A percentile compares a stretch with the other conserved stretches of the same genome.
phyloP scores from a whole-genome alignment of 495 filamentous ascomycete species.

The Penicillium fimorum region DNA sequence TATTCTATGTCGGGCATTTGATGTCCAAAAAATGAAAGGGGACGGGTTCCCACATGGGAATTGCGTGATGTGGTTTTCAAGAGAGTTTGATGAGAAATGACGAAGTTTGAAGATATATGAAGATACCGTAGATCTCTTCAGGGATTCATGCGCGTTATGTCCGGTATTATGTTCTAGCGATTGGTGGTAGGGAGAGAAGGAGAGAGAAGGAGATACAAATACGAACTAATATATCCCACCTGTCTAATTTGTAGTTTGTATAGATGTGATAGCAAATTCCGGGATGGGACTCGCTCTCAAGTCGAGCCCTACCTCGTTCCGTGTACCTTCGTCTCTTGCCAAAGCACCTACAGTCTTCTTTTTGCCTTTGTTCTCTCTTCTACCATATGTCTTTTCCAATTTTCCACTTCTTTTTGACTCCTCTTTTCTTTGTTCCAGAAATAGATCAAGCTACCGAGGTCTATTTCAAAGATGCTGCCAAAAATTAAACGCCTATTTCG shows the following conservation, averaged over 20 bases:
- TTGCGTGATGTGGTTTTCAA: neutral
- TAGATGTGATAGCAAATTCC: neutral
- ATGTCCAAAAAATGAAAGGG: constrained; percentile 11
- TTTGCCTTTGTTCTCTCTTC: neutral
- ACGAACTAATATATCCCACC: constrained; percentile 24
- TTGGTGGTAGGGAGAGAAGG: constrained; percentile 16
- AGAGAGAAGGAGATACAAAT: constrained; percentile 29
- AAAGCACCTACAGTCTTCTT: neutral
- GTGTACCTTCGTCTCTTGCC: neutral
- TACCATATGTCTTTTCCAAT: neutral
- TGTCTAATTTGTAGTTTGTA: neutral
- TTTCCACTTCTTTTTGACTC: neutral
- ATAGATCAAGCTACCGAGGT: constrained; percentile 4
- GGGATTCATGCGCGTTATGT: constrained; percentile 8
- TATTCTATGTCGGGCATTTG: constrained; percentile 19
- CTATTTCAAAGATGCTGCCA: neutral
- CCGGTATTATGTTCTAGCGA: constrained; percentile 7
- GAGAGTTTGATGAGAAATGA: constrained; percentile 13
- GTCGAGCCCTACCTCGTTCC: neutral
- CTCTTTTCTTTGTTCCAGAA: constrained; percentile 5
- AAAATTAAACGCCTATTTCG: neutral
- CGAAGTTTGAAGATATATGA: constrained; percentile 13
- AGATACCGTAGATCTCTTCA: neutral
- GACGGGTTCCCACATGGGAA: neutral
- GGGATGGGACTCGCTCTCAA: no score